Evolutionary conservation across 2,329 filamentous ascomycete genomes (phyloP), one percentile per base, ranked within the genome.

Genomic region (Monosporascus sp.): DNA sequence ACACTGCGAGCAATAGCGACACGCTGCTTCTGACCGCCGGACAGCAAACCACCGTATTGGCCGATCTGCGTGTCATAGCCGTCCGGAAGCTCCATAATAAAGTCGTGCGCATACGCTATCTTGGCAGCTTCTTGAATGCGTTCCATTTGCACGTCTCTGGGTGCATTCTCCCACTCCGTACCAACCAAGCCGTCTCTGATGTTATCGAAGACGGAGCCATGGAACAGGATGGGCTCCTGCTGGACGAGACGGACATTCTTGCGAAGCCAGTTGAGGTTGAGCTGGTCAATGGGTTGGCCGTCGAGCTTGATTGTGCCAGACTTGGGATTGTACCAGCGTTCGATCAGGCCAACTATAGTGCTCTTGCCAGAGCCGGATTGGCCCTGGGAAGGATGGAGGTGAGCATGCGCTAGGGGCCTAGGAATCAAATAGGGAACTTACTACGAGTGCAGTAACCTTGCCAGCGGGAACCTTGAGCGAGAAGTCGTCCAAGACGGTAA

Each of bases 41-140:
- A 90, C 22, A 96, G 74, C 67, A 96, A 81, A 25, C 82, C 80
- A 46, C 91, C 92, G 72, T 95, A 94, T 67, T 81, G 87, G 24
- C 92, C 92, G 35, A 95, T 90, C 3, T 90, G 63, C 0, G 90
- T 95, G 60, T 84, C 79, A 73, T 95, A 90, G 9, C 89, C 90
- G 2, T 95, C 89, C 1, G 88, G 89, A 17, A 94, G 75, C 5
- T 87, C 90, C 60, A 88, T 76, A 72, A 95, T 90, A 64, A 94
- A 94, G 58, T 94, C 90, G 66, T 96, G 90, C 0, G 91, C 92
- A 62, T 96, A 96, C 14, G 92, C 88, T 78, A 87, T 93, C 66
- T 83, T 88, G 11, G 92, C 89, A 7, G 92, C 92, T 31, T 88
- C 80, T 49, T 87, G 78, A 44, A 96, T 81, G 20, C 91, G 77